These are phyloP conservation scores for Pisolithus sp. DNA, from an alignment of 768 basidiomycete species.

Conservation along the genomic window DNA sequence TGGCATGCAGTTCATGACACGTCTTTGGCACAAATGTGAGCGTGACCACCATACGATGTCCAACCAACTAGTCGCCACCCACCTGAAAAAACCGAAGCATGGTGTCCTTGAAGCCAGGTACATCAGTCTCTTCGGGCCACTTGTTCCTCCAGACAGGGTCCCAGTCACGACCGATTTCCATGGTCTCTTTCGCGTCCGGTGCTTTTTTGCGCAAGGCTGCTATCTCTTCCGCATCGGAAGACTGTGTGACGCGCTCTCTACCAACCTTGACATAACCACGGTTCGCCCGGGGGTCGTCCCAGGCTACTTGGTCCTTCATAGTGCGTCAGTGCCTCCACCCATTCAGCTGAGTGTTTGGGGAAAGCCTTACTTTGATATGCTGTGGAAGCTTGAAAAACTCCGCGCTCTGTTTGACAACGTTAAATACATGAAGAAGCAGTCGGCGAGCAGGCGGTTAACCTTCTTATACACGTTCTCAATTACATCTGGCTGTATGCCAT, in stretches of 20 bases:
- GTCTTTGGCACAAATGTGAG: constrained; percentile 35
- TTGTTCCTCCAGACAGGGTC: constrained; percentile 71
- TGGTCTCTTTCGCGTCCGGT: constrained; percentile 78
- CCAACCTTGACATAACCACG: constrained; percentile 79
- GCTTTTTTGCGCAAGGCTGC: constrained; percentile 64
- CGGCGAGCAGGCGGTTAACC: constrained; percentile 33
- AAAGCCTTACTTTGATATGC: constrained; percentile 46
- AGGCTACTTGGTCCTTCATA: constrained; percentile 53
- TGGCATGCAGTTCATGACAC: constrained; percentile 68
- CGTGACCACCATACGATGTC: background rate
- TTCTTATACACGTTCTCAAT: constrained; percentile 59
- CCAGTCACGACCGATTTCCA: constrained; percentile 88
- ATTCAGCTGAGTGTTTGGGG: background rate
- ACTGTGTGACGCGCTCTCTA: constrained; percentile 76
- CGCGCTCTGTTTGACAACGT: constrained; percentile 46
- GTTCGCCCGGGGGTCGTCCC: constrained; percentile 83
- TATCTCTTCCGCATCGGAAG: constrained; percentile 65
- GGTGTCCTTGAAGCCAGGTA: constrained; percentile 60
- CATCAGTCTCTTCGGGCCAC: constrained; percentile 65
- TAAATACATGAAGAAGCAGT: background rate
- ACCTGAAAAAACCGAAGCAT: constrained; percentile 76
- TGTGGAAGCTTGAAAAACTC: constrained; percentile 66
- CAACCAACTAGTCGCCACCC: constrained; percentile 7
- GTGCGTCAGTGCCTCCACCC: background rate
- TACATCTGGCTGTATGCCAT: constrained; percentile 56